A percentile compares a stretch with the other conserved stretches of the same genome.
phyloP scores from a whole-genome alignment of 2,329 filamentous ascomycete species.

The Xylaria digitata region DNA sequence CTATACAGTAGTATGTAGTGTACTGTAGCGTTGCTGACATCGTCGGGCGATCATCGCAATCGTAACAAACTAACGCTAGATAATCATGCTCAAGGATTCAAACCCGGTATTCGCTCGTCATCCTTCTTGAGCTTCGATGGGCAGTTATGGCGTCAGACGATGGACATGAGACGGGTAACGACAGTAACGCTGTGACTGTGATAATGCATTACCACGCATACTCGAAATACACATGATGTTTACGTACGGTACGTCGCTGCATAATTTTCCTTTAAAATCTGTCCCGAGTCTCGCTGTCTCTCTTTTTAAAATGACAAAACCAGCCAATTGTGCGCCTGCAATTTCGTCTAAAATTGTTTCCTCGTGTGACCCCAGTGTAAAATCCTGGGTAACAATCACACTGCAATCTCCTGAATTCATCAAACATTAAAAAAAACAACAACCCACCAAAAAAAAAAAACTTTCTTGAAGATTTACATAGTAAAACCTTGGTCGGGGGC shows the following conservation, averaged over 20 bases:
- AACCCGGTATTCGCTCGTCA: conserved; percentile 12
- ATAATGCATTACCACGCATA: not conserved
- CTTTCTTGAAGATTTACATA: not conserved
- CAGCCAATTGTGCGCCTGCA: conserved; percentile 2
- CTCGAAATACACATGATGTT: not conserved
- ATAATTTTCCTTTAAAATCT: not conserved
- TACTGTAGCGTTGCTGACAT: not conserved
- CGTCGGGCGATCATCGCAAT: not conserved
- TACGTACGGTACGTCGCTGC: not conserved
- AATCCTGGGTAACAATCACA: conserved; percentile 2
- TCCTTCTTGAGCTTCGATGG: conserved; percentile 1
- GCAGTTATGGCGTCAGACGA: conserved; percentile 7
- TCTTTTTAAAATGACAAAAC: not conserved
- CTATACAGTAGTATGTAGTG: not conserved
- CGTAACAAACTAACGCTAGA: too few species aligned
- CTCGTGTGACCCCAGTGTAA: not conserved
- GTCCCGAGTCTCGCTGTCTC: not conserved
- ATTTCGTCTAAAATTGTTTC: conserved; percentile 24
- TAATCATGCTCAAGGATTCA: conserved; percentile 8
- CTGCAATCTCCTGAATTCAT: conserved; percentile 10
- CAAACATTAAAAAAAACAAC: not conserved
- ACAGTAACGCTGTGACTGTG: not conserved
- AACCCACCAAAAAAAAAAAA: too few species aligned
- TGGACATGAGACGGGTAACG: not conserved
- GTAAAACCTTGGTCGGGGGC: not conserved